Conservation (phyloP, 139 green algal genomes). For the Mesotaenium endlicherianum region DNA sequence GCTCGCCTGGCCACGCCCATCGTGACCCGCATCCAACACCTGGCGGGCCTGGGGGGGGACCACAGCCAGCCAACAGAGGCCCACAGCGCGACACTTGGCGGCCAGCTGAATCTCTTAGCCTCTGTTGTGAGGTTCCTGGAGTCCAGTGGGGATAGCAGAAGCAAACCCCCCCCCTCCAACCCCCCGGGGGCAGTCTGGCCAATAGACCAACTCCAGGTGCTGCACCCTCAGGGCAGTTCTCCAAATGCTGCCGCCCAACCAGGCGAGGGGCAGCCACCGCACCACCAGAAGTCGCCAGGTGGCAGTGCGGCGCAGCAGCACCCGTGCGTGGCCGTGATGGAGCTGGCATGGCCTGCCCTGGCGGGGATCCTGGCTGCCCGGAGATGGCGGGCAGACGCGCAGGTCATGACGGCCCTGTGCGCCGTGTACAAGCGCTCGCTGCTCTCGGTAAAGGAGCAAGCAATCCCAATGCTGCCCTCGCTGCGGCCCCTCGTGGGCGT, state of each 20-base stretch:
- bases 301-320: background rate
- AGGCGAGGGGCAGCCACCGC: too few species aligned
- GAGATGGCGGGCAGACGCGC: background rate
- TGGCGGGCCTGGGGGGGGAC: background rate
- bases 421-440: constrained; percentile 53
- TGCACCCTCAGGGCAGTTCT: too few species aligned
- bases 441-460: background rate
- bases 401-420: constrained; percentile 57
- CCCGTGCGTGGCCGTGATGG: constrained; percentile 50
- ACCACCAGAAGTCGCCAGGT: background rate
- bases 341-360: constrained; percentile 56
- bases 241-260: too few species aligned
- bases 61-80: background rate
- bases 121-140: constrained; percentile 51
- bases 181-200: too few species aligned
- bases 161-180: background rate
- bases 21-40: background rate
- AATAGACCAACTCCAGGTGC: too few species aligned
- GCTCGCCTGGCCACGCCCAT: constrained; percentile 20
- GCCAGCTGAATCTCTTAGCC: constrained; percentile 60
- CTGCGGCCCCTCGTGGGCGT: background rate
- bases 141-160: background rate
- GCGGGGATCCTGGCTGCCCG: constrained; percentile 32
- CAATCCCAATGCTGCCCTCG: constrained; percentile 4
- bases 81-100: constrained; percentile 34